Evolutionary conservation across 2,329 filamentous ascomycete genomes (phyloP).

Genomic region (Xylaria sp.): DNA sequence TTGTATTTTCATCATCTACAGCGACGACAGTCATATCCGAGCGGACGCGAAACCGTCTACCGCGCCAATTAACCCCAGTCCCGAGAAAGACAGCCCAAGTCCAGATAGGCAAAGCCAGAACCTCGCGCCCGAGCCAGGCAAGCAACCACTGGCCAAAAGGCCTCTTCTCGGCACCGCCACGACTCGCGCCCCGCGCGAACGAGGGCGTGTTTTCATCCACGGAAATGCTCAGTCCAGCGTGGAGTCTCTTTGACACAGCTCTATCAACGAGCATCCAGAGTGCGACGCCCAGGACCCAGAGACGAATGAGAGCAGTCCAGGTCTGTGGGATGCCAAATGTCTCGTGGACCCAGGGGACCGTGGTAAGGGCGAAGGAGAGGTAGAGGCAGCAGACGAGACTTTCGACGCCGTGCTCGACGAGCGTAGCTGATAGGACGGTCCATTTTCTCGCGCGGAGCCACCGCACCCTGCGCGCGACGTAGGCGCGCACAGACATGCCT

Average conservation of each 20-base stretch:
- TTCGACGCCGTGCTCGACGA: conserved; percentile 94
- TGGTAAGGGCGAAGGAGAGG: conserved; percentile 81
- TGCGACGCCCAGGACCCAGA: conserved; percentile 73
- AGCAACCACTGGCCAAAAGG: conserved; percentile 76
- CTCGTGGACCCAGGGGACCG: conserved; percentile 70
- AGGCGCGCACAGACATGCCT: conserved; percentile 79
- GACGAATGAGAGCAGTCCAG: conserved; percentile 71
- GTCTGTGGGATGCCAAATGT: conserved; percentile 66
- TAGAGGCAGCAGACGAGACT: conserved; percentile 85
- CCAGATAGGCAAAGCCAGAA: conserved; percentile 89
- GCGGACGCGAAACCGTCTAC: conserved; percentile 81
- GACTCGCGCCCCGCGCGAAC: conserved; percentile 68
- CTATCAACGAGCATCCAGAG: conserved; percentile 82
- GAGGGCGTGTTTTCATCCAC: conserved; percentile 76
- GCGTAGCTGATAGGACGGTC: conserved; percentile 86
- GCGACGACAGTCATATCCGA: conserved; percentile 82
- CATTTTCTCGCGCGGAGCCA: conserved; percentile 96
- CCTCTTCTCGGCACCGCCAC: conserved; percentile 58
- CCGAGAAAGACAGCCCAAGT: conserved; percentile 89
- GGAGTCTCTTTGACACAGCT: conserved; percentile 76
- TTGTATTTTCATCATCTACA: conserved; percentile 42
- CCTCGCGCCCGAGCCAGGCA: conserved; percentile 87
- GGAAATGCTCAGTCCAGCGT: conserved; percentile 76
- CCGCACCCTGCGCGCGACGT: conserved; percentile 81
- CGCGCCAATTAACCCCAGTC: conserved; percentile 86